Evolutionary conservation across 2,329 filamentous ascomycete genomes (phyloP).

Genomic region (Penicillium fuscoglaucum): DNA sequence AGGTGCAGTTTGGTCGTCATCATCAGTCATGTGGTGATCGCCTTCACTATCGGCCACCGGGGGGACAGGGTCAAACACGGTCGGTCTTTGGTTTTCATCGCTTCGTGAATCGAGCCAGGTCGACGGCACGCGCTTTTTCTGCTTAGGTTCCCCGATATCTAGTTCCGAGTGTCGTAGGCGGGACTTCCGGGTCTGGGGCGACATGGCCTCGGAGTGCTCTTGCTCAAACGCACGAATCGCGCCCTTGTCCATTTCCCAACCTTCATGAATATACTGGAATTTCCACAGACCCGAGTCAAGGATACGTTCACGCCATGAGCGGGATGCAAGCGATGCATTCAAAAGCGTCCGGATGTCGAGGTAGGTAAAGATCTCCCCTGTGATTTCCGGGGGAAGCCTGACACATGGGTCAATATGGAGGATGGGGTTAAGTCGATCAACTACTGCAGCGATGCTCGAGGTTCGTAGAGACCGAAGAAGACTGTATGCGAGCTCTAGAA

Average conservation of each 20-base stretch:
- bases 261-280: conserved; percentile 76
- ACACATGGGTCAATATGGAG: conserved; percentile 91
- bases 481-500: conserved; percentile 73
- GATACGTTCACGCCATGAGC: conserved; percentile 77
- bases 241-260: conserved; percentile 71
- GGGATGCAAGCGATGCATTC: conserved; percentile 74
- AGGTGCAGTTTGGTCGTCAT: conserved; percentile 25
- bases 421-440: conserved; percentile 75
- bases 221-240: conserved; percentile 70
- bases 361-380: conserved; percentile 82
- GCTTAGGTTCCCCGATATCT: conserved; percentile 52
- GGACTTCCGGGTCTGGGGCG: conserved; percentile 47
- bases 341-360: conserved; percentile 80
- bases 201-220: conserved; percentile 41
- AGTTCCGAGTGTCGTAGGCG: conserved; percentile 49
- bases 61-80: conserved; percentile 1
- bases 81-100: conserved; percentile 8
- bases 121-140: conserved; percentile 54
- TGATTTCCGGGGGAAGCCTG: conserved; percentile 85
- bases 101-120: conserved; percentile 45
- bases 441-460: conserved; percentile 74
- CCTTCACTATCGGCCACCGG: conserved; percentile 37
- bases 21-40: conserved; percentile 48
- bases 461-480: conserved; percentile 78
- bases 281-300: conserved; percentile 86